A percentile compares a stretch with the other conserved stretches of the same genome.
Conservation (phyloP, 257 asterid genomes). For the Jasminum sambac region DNA sequence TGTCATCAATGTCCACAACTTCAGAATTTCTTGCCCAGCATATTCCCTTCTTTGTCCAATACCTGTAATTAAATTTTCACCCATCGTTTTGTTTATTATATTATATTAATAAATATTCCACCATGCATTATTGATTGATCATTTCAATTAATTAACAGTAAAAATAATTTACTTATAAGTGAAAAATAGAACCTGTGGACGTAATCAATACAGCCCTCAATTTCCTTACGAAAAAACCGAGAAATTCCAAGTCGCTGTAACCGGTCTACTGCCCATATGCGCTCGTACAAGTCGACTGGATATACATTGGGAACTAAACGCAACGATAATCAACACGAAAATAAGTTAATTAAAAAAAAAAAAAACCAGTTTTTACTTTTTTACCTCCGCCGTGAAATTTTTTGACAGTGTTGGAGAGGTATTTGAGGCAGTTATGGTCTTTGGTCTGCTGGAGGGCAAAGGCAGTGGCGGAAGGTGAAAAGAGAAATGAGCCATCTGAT, state of each 20-base stretch:
- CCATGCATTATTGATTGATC: too few relatives aligned
- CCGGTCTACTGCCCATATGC: conserved; percentile 77
- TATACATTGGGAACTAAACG: conserved; percentile 75
- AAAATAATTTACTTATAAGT: neutral
- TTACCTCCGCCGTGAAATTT: conserved; percentile 89
- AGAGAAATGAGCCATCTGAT: conserved; percentile 80
- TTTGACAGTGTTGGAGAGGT: conserved; percentile 42
- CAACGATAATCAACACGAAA: neutral
- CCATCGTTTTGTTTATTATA: too few relatives aligned
- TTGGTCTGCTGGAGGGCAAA: conserved; percentile 74
- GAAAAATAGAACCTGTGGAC: conserved; percentile 44
- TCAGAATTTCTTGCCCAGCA: conserved; percentile 85
- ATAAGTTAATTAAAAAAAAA: neutral
- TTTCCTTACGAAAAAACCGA: conserved; percentile 57
- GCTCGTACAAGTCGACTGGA: conserved; percentile 95
- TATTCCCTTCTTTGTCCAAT: conserved; percentile 79
- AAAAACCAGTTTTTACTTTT: too few relatives aligned
- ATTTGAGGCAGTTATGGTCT: conserved; percentile 65
- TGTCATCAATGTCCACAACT: conserved; percentile 84
- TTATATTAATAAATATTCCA: too few relatives aligned
- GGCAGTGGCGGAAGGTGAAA: conserved; percentile 93
- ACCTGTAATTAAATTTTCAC: conserved; percentile 33
- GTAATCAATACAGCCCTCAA: conserved; percentile 61
- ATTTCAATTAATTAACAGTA: too few relatives aligned
- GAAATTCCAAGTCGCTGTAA: conserved; percentile 77